phyloP scores from a whole-genome alignment of 257 asterid species.

The Plantago elongata region DNA sequence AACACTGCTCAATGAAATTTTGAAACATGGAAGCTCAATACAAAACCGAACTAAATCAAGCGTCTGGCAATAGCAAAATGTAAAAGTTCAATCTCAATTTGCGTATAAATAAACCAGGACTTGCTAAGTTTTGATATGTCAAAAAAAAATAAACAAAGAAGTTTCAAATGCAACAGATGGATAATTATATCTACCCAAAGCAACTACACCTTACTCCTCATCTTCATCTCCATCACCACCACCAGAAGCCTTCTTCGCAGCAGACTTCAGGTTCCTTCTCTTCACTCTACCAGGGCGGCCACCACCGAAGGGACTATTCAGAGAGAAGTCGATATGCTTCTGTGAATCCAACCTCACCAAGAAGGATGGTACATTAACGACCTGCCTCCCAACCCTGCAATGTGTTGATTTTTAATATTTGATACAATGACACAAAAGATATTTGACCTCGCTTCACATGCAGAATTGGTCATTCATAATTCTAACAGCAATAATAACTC shows the following conservation, averaged over 20 bases:
- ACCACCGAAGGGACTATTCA: conserved; percentile 64
- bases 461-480: no score
- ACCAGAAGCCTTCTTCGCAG: conserved; percentile 64
- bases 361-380: conserved; percentile 61
- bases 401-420: background rate
- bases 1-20: no score
- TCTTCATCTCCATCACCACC: conserved; percentile 68
- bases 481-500: background rate
- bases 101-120: background rate
- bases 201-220: conserved; percentile 11
- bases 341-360: conserved; percentile 65
- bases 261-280: conserved; percentile 57
- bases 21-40: no score
- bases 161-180: background rate
- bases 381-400: conserved; percentile 65
- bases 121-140: conserved; percentile 2
- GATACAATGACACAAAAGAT: no score
- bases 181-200: background rate
- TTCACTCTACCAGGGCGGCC: conserved; percentile 66
- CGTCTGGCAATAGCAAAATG: background rate
- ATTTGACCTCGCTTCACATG: no score
- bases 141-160: background rate
- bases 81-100: background rate
- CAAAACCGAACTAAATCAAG: no score
- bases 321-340: conserved; percentile 66